A percentile compares a stretch with the other conserved stretches of the same genome.
Evolutionary conservation across 2,329 filamentous ascomycete species (phyloP).

Genomic region (Trichoderma sp.): DNA sequence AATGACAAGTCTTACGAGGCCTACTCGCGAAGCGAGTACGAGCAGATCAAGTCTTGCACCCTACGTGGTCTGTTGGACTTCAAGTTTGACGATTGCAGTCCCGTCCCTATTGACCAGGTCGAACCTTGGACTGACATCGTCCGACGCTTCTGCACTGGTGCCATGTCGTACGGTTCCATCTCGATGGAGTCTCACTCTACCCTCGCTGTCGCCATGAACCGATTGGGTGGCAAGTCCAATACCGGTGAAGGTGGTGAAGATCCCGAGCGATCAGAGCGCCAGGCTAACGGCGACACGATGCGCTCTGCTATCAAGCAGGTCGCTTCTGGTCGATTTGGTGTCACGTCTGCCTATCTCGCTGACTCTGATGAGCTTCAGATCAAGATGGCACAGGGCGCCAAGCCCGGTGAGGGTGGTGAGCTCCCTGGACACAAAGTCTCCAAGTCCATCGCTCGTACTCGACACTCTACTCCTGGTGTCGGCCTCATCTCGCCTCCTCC

Average conservation of each 20-base stretch:
- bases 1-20: conserved; percentile 99
- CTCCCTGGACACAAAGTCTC: conserved; percentile 96
- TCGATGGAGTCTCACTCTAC: conserved; percentile 98
- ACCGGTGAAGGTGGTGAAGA: conserved; percentile 97
- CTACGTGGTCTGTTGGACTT: conserved; percentile 93
- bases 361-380: conserved; percentile 97
- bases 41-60: conserved; percentile 95
- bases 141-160: conserved; percentile 91
- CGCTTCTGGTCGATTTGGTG: conserved; percentile 91
- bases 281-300: conserved; percentile 95
- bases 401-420: conserved; percentile 96
- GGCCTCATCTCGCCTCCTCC: conserved; percentile 94
- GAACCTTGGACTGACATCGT: conserved; percentile 99
- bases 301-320: conserved; percentile 97
- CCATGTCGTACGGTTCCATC: conserved; percentile 98
- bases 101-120: conserved; percentile 92
- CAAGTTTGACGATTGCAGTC: conserved; percentile 80
- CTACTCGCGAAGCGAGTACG: conserved; percentile 88
- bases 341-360: conserved; percentile 89
- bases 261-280: conserved; percentile 78
- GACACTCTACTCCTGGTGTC: conserved; percentile 94
- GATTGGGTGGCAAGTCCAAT: conserved; percentile 94
- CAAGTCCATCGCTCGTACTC: conserved; percentile 86
- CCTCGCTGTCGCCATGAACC: conserved; percentile 93
- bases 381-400: conserved; percentile 98